Evolutionary conservation across 768 basidiomycete species (phyloP).

Genomic region (Rhizopogon vesiculosus): DNA sequence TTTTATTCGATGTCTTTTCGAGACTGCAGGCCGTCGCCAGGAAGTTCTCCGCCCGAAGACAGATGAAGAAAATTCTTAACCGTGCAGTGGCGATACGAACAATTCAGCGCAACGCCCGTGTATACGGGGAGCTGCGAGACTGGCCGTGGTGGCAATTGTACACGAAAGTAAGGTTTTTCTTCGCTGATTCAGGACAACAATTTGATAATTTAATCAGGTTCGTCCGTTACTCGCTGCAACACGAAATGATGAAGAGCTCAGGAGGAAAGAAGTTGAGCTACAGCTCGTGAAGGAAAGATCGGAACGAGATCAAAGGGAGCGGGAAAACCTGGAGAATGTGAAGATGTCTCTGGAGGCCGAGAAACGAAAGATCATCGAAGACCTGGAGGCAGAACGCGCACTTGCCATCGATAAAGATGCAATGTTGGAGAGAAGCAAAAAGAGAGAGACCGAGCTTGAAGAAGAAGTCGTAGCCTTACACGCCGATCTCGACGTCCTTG

Average conservation of each 20-base stretch:
- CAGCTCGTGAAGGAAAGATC: slow-evolving; percentile 77
- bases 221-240: slow-evolving; percentile 92
- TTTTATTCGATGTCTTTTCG: slow-evolving; percentile 88
- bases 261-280: slow-evolving; percentile 83
- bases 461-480: slow-evolving; percentile 82
- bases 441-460: slow-evolving; percentile 78
- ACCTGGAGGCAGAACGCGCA: slow-evolving; percentile 77
- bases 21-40: slow-evolving; percentile 82
- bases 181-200: slow-evolving; percentile 3
- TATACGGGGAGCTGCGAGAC: slow-evolving; percentile 85
- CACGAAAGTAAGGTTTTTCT: slow-evolving; percentile 60
- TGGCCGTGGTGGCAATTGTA: slow-evolving; percentile 99
- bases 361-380: slow-evolving; percentile 76
- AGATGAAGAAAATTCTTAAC: slow-evolving; percentile 93
- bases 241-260: slow-evolving; percentile 86
- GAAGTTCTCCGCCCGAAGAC: slow-evolving; percentile 81
- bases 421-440: slow-evolving; percentile 78
- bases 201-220: slow-evolving; percentile 43
- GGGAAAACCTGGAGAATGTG: slow-evolving; percentile 69
- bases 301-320: slow-evolving; percentile 81
- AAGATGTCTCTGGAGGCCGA: slow-evolving; percentile 82
- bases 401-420: slow-evolving; percentile 80
- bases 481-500: slow-evolving; percentile 76
- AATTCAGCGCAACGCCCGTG: slow-evolving; percentile 89
- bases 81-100: slow-evolving; percentile 87